These are phyloP conservation scores for Aegle marmelos DNA, from an alignment of 345 rosid genomes.

Conservation along the genomic window DNA sequence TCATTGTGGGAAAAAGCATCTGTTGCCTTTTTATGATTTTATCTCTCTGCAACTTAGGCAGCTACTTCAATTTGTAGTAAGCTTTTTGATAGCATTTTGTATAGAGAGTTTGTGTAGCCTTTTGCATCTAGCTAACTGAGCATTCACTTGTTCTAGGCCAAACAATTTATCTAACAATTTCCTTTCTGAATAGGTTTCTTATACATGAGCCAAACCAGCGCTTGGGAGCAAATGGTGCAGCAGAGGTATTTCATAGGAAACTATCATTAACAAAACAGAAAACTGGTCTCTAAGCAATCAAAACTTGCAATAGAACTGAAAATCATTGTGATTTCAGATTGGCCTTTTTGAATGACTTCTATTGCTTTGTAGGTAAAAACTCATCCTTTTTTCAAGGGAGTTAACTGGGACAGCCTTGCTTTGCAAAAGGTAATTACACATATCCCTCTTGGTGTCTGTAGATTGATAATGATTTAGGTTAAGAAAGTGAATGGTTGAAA, in stretches of 20 bases:
- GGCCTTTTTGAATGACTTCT: background rate
- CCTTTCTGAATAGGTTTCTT: constrained; percentile 49
- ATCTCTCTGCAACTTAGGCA: too few relatives aligned
- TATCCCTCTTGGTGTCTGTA: background rate
- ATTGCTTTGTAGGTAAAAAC: constrained; percentile 57
- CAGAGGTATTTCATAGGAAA: constrained; percentile 44
- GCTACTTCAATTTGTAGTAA: too few relatives aligned
- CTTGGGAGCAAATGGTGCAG: constrained; percentile 66
- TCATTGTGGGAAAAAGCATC: too few relatives aligned
- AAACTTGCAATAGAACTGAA: constrained; percentile 1
- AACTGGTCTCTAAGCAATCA: background rate
- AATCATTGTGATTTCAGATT: constrained; percentile 5
- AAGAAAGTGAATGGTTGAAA: background rate
- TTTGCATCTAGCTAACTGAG: background rate
- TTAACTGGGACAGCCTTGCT: constrained; percentile 72
- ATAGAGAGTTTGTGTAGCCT: background rate
- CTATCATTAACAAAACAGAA: constrained; percentile 3
- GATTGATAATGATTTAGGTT: background rate
- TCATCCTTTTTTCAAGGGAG: constrained; percentile 63
- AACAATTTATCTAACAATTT: constrained; percentile 9
- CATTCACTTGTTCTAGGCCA: background rate
- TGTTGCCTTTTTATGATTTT: too few relatives aligned
- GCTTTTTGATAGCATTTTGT: background rate
- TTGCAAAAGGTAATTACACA: constrained; percentile 52
- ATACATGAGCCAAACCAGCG: constrained; percentile 63